Evolutionary conservation across 148 eudicot genomes (phyloP), one percentile per base, ranked within the genome.

Genomic region (Diospyros kaki): DNA sequence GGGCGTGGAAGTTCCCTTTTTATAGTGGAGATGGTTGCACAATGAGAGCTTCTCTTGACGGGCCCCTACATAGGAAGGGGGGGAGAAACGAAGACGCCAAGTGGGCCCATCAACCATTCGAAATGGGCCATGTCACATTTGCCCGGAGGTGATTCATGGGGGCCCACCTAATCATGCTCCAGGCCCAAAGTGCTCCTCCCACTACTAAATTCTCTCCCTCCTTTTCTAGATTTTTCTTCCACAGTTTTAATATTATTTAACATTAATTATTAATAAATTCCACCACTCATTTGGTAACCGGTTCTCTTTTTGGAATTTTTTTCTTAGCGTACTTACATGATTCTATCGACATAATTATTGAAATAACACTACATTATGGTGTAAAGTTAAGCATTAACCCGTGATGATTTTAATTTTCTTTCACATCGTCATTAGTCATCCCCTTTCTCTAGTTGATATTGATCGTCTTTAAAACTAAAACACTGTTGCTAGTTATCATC

Each of bases 71-170:
- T n/a, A 73, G 8, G 45, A n/a, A 52, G 59, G 6, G 0, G 64
- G 64, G 77, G 76, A 81, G 77, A 62, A 78, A 73, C 72, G 79
- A 67, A 72, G 64, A 65, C 71, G 78, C 55, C 39, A 38, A 58
- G 66, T 74, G 81, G 84, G 79, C 73, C 81, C 75, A 66, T 17
- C 28, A 46, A 66, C 54, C 64, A 68, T 7, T 53, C 39, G 17
- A 58, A 52, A 70, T 51, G 44, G 17, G 43, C 65, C 84, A 70
- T 74, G 79, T 78, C 84, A 82, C 75, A 66, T 71, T 66, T 61
- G 44, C 69, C 73, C 73, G 81, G 84, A 67, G 50, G 60, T 78
- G 84, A 82, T 78, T 71, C 81, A 82, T 60, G 6, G 8, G 81
- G 81, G 66, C 79, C 81, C 81, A 82, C 73, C 1, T 52, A 43